Evolutionary conservation across 2,329 filamentous ascomycete species (phyloP).

Genomic region (Pseudopyrenochaeta lycopersici): DNA sequence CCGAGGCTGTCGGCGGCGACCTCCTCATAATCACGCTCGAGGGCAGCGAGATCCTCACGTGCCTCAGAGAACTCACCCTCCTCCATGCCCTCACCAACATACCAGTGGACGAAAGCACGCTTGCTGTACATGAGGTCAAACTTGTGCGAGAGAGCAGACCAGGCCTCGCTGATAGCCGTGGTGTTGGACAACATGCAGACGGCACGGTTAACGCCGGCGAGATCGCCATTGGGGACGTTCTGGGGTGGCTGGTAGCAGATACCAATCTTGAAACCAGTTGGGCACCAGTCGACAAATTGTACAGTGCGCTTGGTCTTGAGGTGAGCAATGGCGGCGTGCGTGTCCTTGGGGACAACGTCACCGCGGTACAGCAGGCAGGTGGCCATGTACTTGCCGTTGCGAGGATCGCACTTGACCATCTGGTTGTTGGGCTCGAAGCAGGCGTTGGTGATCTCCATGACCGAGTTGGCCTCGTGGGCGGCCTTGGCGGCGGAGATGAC

Average conservation of each 20-base stretch:
- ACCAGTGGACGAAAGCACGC: constrained; percentile 99
- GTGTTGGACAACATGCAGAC: constrained; percentile 99
- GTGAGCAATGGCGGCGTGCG: constrained; percentile 88
- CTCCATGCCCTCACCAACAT: constrained; percentile 99
- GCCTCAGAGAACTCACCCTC: constrained; percentile 99
- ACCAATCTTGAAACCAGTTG: constrained; percentile 99
- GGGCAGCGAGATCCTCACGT: constrained; percentile 95
- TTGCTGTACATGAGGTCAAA: constrained; percentile 99
- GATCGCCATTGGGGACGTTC: constrained; percentile 94
- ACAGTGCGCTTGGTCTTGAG: constrained; percentile 99
- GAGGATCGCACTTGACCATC: constrained; percentile 99
- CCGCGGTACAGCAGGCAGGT: constrained; percentile 98
- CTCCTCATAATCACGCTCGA: constrained; percentile 99
- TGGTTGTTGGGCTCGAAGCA: constrained; percentile 99
- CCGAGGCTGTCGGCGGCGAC: constrained; percentile 94
- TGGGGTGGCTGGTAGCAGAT: constrained; percentile 99
- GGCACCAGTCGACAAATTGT: constrained; percentile 99
- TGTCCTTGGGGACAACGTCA: constrained; percentile 96
- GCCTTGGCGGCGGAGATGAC: constrained; percentile 96
- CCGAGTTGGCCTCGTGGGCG: constrained; percentile 96
- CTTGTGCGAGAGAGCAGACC: constrained; percentile 95
- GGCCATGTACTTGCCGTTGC: constrained; percentile 99
- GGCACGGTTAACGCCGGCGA: constrained; percentile 97
- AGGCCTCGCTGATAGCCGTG: constrained; percentile 97
- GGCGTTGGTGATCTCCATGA: constrained; percentile 97